Evolutionary conservation across 768 basidiomycete species (phyloP).

Genomic region (Russula sp.): DNA sequence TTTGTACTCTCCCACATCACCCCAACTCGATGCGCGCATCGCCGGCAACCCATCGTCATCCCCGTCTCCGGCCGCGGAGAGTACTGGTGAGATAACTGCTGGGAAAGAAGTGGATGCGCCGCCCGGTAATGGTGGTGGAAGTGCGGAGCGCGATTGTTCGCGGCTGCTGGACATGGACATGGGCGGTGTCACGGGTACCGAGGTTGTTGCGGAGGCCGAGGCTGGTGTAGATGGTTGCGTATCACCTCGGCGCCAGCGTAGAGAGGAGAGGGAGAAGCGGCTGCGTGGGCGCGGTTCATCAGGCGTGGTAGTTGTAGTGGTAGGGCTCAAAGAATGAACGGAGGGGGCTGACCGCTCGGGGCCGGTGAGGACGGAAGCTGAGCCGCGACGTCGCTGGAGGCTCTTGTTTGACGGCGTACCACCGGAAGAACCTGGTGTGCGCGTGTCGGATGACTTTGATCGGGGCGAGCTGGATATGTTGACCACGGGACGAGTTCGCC

Average conservation of each 20-base stretch:
- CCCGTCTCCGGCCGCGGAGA: neutral
- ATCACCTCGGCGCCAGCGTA: slow-evolving; percentile 28
- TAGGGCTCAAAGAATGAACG: slow-evolving; percentile 24
- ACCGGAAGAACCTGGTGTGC: neutral
- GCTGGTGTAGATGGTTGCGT: slow-evolving; percentile 12
- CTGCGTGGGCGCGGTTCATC: slow-evolving; percentile 25
- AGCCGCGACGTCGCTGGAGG: slow-evolving; percentile 23
- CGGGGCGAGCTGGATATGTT: slow-evolving; percentile 21
- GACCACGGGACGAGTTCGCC: slow-evolving; percentile 3
- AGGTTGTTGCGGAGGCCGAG: slow-evolving; percentile 3
- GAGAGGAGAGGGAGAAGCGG: slow-evolving; percentile 29
- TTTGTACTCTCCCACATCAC: slow-evolving; percentile 29
- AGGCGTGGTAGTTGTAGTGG: neutral
- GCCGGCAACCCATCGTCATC: neutral
- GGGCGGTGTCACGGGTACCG: slow-evolving; percentile 16
- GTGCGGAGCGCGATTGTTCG: slow-evolving; percentile 1
- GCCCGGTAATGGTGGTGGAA: neutral
- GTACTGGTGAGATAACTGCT: neutral
- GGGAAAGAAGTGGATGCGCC: neutral
- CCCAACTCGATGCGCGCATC: slow-evolving; percentile 31
- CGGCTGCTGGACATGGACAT: slow-evolving; percentile 17
- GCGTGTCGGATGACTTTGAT: slow-evolving; percentile 28
- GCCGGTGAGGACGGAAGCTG: slow-evolving; percentile 12
- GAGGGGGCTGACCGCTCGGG: slow-evolving; percentile 9
- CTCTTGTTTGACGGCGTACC: neutral